Base-by-base conservation (phyloP, 371 early-diverging fungal genomes). In the Mucor lusitanicus region DNA sequence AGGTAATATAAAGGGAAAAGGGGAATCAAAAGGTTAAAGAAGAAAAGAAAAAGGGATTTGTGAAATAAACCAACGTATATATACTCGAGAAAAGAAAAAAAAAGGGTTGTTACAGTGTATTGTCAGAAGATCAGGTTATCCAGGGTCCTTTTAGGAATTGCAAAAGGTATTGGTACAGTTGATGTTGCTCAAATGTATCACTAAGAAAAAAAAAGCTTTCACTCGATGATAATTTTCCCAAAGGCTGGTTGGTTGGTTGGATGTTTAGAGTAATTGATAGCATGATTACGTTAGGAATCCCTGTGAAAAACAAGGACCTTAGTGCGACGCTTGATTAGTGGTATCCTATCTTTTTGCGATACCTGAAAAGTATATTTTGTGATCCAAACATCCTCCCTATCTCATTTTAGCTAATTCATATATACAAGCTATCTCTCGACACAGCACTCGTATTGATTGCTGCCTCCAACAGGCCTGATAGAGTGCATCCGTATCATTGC, bases 91-190 rank as follows among this genome's bases (percentile, higher is more conserved):
- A 15, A 61, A 61, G 35, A 9, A 17, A 30, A 15, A 61, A 61
- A 53, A 58, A 46, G 63, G 48, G 46, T 59, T 63, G 62, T 48
- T 57, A 21, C 19, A 13, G 27, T 17, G 19, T 23, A 13, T 23
- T 42, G 42, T 59, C 48, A 64, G 58, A 63, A 59, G 42, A 59
- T 67, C 55, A 66, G 55, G 44, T 64, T 67, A 61, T 68, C 56
- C 64, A 72, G 72, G 72, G 72, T 72, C 72, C 53, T 64, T 55
- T 32, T 64, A 27, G 69, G n/a, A 35, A 63, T 54, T 44, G 39
- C 17, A 39, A 35, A 53, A 48, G 53, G 58, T 42, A 63, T 59
- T 64, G 69, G 64, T 64, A 59, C 60, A 50, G 23, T 23, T 50
- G 44, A 54, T 64, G 69, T 69, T 69, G 55, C 70, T 56, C 65